Percentiles rank a stretch among this genome's conserved stretches.
phyloP scores from a whole-genome alignment of 2,329 filamentous ascomycete genomes.

The Paramyrothecium roridum region DNA sequence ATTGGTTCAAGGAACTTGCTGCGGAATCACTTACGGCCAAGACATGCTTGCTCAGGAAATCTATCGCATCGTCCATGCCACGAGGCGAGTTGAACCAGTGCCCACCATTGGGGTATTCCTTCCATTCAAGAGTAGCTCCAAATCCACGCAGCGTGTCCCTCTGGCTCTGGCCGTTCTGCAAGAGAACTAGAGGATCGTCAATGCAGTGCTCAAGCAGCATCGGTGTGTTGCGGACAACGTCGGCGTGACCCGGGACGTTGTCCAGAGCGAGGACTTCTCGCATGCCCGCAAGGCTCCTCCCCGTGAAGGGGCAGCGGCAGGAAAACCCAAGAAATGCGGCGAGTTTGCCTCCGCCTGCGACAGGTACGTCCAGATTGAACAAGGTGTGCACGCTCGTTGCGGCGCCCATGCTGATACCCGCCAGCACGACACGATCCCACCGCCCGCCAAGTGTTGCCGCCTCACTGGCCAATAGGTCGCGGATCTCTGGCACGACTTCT shows the following conservation, averaged over 20 bases:
- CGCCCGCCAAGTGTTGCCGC: constrained; percentile 29
- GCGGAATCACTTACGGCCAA: neutral
- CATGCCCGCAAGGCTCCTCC: constrained; percentile 23
- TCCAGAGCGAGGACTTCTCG: constrained; percentile 26
- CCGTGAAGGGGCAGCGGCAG: constrained; percentile 31
- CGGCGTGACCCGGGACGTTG: constrained; percentile 17
- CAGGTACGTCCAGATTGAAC: constrained; percentile 27
- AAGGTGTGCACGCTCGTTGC: constrained; percentile 36
- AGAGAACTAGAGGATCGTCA: constrained; percentile 38
- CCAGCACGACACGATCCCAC: constrained; percentile 36
- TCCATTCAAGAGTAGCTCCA: constrained; percentile 36
- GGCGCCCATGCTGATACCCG: constrained; percentile 44
- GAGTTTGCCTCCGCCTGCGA: constrained; percentile 5
- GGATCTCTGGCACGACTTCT: constrained; percentile 30
- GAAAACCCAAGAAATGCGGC: constrained; percentile 36
- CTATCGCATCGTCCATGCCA: constrained; percentile 38
- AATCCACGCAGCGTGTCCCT: constrained; percentile 30
- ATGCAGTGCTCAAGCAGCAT: constrained; percentile 41
- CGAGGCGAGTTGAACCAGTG: constrained; percentile 43
- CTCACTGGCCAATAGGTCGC: constrained; percentile 28
- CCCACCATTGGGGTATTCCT: constrained; percentile 36
- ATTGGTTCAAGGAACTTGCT: neutral
- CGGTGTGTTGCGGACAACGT: constrained; percentile 37
- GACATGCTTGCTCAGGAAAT: constrained; percentile 20
- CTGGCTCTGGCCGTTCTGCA: constrained; percentile 33